Base-by-base conservation (phyloP, 208 protist genomes). In the Tetramitus jugosus region DNA sequence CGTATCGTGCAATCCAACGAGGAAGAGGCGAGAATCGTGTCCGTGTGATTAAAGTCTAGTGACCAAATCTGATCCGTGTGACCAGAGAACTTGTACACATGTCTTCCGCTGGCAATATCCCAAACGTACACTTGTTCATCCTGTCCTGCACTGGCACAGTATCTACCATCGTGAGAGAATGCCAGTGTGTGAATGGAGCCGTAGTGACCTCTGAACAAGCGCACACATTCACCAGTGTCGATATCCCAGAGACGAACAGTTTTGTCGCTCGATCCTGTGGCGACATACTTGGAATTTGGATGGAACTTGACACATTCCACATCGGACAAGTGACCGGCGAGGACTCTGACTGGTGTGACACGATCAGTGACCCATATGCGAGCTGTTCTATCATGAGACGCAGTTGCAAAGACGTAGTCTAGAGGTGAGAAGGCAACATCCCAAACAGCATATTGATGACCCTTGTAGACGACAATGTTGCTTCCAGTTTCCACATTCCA, bases 371-470 rank as follows among this genome's bases (percentile, higher is more conserved):
- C 53, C 91, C 91, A 94, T 26, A 94, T 65, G 26, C 90, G 71
- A 40, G 91, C 91, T 14, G 91, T 94, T 64, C 80, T 56, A 67
- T 94, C 91, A 72, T 89, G 79, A 8, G 79, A 85, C 4, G 79
- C 87, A 29, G 84, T 87, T 13, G 89, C 91, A 82, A 94, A 94
- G 80, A 94, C 91, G 61, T 82, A 87, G 1, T 83, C 87, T 29
- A 90, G 64, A 33, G 89, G 87, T 35, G 61, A 79, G 43, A 94
- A 92, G 14, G 43, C 33, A 2, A 91, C 84, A 77, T 90, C 80
- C 90, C 90, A 94, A 20, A 94, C 85, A 23, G 91, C 88, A 53
- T 77, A 91, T 62, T 86, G 84, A 78, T 94, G 91, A 13, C 91
- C 90, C 49, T 83, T 84, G 77, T 92, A 94, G 13, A 33, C 76